Base-by-base conservation (phyloP, 139 green algal species). In the Chlamydomonas sphaeroides region DNA sequence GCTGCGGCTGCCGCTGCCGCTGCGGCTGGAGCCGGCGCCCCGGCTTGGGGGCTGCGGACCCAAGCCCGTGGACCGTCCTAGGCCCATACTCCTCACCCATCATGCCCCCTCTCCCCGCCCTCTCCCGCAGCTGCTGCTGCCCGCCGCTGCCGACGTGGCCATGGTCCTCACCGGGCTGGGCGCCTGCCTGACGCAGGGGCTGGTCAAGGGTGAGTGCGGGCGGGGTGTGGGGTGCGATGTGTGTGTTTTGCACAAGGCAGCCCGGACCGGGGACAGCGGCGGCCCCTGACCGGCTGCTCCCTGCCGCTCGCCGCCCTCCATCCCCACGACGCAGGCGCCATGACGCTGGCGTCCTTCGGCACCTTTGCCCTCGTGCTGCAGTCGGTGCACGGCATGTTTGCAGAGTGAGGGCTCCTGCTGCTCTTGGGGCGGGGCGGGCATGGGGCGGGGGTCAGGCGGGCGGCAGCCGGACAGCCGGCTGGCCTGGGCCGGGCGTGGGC, bases 121-220 rank as follows among this genome's bases (percentile, higher is more conserved):
- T 28, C 6, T 1, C 32, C 32, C 28, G 68, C 75, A 84, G 74
- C 48, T 90, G 62, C 7, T 63, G n/a, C 5, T 68, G 1, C 79
- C 79, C 3, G 15, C 90, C 35, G 61, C 69, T 2, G 73, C 21
- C 21, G 88, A 92, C 48, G 18, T 92, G 26, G 59, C 77, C 1
- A 92, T 92, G 88, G 84, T 92, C 30, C 0, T 85, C 17, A 84
- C 85, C 2, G 88, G 88, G 10, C 62, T 90, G 63, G 79, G 35
- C 4, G 82, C 88, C 2, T 85, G 67, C 25, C 84, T 59, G 61
- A 87, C 73, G 2, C 28, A 0, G 28, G 84, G 87, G 4, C 11
- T 30, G 38, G 21, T 79, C 25, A 81, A 74, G 78, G 63, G 76
- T 86, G 70, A 35, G 56, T 1, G 14, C 11, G 35, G 10, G 26